phyloP scores from a whole-genome alignment of 2,329 filamentous ascomycete species.

The Aspergillus awamori region DNA sequence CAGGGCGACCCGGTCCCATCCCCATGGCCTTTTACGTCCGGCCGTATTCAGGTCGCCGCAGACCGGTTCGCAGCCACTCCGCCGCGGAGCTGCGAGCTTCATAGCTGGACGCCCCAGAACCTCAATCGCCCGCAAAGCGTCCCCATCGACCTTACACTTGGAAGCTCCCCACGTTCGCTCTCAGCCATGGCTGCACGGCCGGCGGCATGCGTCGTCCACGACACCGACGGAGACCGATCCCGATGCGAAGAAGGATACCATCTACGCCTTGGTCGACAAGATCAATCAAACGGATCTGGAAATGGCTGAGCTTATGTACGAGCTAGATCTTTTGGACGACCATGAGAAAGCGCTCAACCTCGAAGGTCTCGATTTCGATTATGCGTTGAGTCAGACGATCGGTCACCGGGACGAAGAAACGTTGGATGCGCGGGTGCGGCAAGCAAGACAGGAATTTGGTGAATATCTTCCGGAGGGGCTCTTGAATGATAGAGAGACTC shows the following conservation, averaged over 20 bases:
- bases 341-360: slow-evolving; percentile 27
- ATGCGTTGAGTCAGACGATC: slow-evolving; percentile 33
- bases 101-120: slow-evolving; percentile 22
- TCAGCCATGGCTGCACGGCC: slow-evolving; percentile 18
- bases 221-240: slow-evolving; percentile 20
- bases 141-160: slow-evolving; percentile 4
- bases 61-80: slow-evolving; percentile 28
- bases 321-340: slow-evolving; percentile 36
- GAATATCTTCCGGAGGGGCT: slow-evolving; percentile 74
- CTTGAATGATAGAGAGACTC: slow-evolving; percentile 70
- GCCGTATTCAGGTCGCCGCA: slow-evolving; percentile 24
- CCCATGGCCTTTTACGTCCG: slow-evolving; percentile 30
- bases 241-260: slow-evolving; percentile 30
- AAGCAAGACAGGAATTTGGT: slow-evolving; percentile 74
- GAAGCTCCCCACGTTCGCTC: neutral
- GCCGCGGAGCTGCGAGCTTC: slow-evolving; percentile 27
- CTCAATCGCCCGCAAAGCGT: slow-evolving; percentile 15
- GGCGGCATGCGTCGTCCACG: slow-evolving; percentile 29
- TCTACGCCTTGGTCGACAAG: slow-evolving; percentile 42
- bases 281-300: slow-evolving; percentile 41
- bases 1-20: slow-evolving; percentile 32
- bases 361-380: slow-evolving; percentile 30
- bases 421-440: slow-evolving; percentile 57
- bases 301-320: slow-evolving; percentile 39
- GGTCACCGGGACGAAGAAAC: slow-evolving; percentile 36